Evolutionary conservation across 495 filamentous ascomycete genomes (phyloP).

Genomic region (Neurospora sublineolata): DNA sequence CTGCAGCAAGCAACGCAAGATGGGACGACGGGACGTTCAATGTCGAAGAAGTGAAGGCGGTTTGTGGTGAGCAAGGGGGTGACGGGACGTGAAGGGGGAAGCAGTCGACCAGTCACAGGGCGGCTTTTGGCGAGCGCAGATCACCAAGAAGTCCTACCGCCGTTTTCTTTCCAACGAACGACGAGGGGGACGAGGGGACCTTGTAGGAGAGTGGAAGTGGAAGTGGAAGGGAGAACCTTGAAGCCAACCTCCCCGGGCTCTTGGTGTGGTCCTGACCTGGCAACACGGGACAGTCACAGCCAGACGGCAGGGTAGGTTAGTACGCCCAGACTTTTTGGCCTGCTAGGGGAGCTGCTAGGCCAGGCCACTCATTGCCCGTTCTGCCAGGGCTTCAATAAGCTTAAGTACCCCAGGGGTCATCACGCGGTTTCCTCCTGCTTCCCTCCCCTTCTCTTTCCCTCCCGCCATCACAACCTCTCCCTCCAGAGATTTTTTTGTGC

Average conservation of each 20-base stretch:
- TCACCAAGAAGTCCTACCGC: conserved; percentile 10
- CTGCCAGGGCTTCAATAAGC: background rate
- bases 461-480: conserved; percentile 23
- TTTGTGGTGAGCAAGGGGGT: conserved; percentile 2
- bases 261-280: background rate
- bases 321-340: background rate
- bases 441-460: conserved; percentile 5
- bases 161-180: conserved; percentile 2
- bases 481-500: conserved; percentile 15
- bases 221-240: background rate
- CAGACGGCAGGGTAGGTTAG: background rate
- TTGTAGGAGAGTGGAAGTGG: background rate
- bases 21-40: background rate
- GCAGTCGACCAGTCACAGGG: conserved; percentile 2
- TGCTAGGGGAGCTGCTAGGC: background rate
- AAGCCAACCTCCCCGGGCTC: background rate
- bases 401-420: conserved; percentile 16
- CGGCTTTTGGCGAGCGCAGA: conserved; percentile 1
- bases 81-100: conserved; percentile 4
- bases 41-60: conserved; percentile 2
- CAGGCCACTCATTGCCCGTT: background rate
- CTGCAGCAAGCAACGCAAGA: background rate
- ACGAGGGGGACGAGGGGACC: background rate
- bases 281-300: background rate
- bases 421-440: conserved; percentile 7